Evolutionary conservation across 352 stramenopile genomes (phyloP).

Genomic region (Pythium aquatile): DNA sequence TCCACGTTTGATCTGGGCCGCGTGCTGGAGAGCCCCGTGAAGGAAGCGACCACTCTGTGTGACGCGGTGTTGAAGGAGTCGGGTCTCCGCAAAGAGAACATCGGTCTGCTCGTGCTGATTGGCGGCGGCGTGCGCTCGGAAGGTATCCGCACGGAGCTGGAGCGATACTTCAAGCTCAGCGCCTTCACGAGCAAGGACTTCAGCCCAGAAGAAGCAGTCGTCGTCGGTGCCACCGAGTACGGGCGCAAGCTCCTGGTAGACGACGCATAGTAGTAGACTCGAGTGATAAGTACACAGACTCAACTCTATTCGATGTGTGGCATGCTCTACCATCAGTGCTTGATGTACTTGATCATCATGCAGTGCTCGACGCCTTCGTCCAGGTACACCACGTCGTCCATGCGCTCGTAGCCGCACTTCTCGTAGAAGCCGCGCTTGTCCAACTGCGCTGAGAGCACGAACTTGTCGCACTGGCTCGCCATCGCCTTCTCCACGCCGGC

Average conservation of each 20-base stretch:
- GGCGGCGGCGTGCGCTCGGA: conserved; percentile 55
- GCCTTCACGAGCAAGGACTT: conserved; percentile 56
- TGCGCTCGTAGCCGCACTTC: conserved; percentile 58
- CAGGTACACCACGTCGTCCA: conserved; percentile 52
- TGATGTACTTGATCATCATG: conserved; percentile 25
- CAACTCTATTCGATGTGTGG: not conserved
- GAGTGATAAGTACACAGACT: too few relatives aligned
- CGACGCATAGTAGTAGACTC: too few relatives aligned
- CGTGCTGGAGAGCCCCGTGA: conserved; percentile 40
- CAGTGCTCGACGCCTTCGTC: conserved; percentile 60
- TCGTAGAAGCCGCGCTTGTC: conserved; percentile 64
- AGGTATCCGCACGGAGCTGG: conserved; percentile 47
- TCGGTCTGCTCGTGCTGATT: conserved; percentile 53
- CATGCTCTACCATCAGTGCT: too few relatives aligned
- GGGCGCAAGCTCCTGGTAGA: conserved; percentile 37
- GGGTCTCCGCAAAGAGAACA: conserved; percentile 36
- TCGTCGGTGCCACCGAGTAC: conserved; percentile 57
- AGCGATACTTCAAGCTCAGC: conserved; percentile 45
- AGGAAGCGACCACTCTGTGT: conserved; percentile 37
- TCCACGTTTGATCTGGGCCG: conserved; percentile 51
- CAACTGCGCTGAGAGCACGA: conserved; percentile 48
- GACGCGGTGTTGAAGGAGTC: conserved; percentile 31
- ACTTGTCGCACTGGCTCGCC: conserved; percentile 31
- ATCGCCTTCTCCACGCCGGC: conserved; percentile 34
- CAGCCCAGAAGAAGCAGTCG: conserved; percentile 56